Evolutionary conservation across 768 basidiomycete species (phyloP).

Genomic region (Leccinum ochraceum): DNA sequence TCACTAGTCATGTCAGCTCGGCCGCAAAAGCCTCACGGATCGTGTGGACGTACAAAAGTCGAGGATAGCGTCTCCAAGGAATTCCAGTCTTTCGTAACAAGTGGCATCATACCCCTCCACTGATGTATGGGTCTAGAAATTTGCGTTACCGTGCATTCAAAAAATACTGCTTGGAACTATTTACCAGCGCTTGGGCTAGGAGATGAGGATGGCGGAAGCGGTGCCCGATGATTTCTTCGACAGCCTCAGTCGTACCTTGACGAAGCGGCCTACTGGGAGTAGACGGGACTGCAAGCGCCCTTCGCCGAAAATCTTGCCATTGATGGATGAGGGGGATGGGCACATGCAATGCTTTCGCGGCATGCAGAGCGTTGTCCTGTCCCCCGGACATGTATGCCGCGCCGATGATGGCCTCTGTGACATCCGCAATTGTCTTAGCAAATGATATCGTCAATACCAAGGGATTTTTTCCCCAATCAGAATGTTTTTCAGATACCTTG

Average conservation of each 20-base stretch:
- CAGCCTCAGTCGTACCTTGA: slow-evolving; percentile 49
- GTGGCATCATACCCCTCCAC: slow-evolving; percentile 54
- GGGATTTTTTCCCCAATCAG: slow-evolving; percentile 1
- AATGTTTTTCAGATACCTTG: slow-evolving; percentile 51
- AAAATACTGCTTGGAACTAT: slow-evolving; percentile 17
- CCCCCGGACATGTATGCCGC: slow-evolving; percentile 80
- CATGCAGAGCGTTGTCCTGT: slow-evolving; percentile 61
- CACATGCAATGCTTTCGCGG: slow-evolving; percentile 63
- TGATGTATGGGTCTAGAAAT: slow-evolving; percentile 66
- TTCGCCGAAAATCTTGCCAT: slow-evolving; percentile 70
- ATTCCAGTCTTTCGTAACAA: slow-evolving; percentile 78
- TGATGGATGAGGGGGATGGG: slow-evolving; percentile 61
- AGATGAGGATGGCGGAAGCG: slow-evolving; percentile 63
- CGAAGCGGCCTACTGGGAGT: slow-evolving; percentile 46
- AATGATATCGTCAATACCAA: slow-evolving; percentile 16
- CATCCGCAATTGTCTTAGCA: slow-evolving; percentile 75
- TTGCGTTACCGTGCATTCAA: slow-evolving; percentile 10
- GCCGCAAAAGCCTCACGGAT: background rate
- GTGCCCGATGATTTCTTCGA: slow-evolving; percentile 66
- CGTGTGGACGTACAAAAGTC: slow-evolving; percentile 64
- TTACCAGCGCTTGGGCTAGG: slow-evolving; percentile 72
- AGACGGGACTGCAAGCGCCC: slow-evolving; percentile 45
- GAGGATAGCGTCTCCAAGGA: slow-evolving; percentile 83
- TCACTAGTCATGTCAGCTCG: slow-evolving; percentile 48
- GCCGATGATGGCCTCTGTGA: slow-evolving; percentile 81